Conservation (phyloP, 306 rosid genomes). For the Mucuna pruriens region DNA sequence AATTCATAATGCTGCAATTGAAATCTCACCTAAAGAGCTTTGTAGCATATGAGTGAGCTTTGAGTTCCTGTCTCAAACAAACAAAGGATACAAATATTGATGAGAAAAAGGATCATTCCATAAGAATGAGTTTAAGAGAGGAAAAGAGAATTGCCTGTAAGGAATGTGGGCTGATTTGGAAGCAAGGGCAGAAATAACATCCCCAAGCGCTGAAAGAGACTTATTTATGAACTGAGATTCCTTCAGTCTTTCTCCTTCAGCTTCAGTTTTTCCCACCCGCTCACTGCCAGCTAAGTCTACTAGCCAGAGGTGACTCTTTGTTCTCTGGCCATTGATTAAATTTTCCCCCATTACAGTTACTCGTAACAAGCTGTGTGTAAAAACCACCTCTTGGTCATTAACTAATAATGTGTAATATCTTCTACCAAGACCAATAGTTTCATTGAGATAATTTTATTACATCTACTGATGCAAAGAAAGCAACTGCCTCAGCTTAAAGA, state of each 20-base stretch:
- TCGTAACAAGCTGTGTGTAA: slow-evolving; percentile 75
- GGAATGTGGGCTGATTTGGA: slow-evolving; percentile 90
- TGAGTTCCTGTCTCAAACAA: slow-evolving; percentile 73
- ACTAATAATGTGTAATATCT: background rate
- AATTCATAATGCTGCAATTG: slow-evolving; percentile 15
- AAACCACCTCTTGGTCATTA: slow-evolving; percentile 40
- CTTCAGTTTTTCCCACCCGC: slow-evolving; percentile 96
- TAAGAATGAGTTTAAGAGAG: background rate
- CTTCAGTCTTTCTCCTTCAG: slow-evolving; percentile 95
- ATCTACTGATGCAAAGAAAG: background rate
- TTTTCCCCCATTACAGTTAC: slow-evolving; percentile 81
- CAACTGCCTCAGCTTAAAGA: background rate
- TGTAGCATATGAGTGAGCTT: slow-evolving; percentile 96
- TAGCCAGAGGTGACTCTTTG: slow-evolving; percentile 94
- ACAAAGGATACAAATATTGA: slow-evolving; percentile 35
- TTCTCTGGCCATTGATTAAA: slow-evolving; percentile 77
- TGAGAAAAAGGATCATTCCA: slow-evolving; percentile 18
- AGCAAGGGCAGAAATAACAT: slow-evolving; percentile 94
- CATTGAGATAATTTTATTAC: background rate
- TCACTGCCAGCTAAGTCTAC: slow-evolving; percentile 99
- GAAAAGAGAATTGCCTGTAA: slow-evolving; percentile 65
- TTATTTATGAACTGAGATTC: slow-evolving; percentile 97
- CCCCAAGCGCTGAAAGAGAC: slow-evolving; percentile 97
- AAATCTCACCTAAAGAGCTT: slow-evolving; percentile 87
- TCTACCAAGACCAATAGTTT: background rate